A percentile compares a stretch with the other conserved stretches of the same genome.
phyloP scores from a whole-genome alignment of 2,329 filamentous ascomycete species.

The Colletotrichum sublineola region DNA sequence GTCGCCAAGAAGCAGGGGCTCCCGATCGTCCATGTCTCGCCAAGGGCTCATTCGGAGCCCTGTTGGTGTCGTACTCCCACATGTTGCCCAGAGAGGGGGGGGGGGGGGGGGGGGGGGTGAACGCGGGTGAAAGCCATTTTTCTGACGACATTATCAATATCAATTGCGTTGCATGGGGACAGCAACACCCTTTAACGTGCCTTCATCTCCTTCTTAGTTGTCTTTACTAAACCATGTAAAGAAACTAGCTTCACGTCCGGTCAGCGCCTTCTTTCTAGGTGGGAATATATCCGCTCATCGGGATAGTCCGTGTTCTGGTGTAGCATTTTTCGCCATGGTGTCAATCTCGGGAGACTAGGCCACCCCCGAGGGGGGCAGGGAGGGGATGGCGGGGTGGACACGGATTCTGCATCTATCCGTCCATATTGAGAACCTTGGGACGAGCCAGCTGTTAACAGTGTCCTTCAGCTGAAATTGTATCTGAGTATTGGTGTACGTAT shows the following conservation, averaged over 20 bases:
- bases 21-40: constrained; percentile 40
- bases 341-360: constrained; percentile 2
- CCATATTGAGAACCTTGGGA: not conserved
- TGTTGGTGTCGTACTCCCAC: constrained; percentile 33
- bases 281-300: not conserved
- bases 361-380: not conserved
- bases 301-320: constrained; percentile 13
- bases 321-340: not conserved
- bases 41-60: constrained; percentile 33
- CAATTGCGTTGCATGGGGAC: constrained; percentile 18
- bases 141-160: constrained; percentile 37
- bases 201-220: not conserved
- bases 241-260: not conserved
- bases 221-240: too few species aligned
- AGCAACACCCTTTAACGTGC: constrained; percentile 2
- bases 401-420: not conserved
- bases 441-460: constrained; percentile 19
- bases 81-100: constrained; percentile 26
- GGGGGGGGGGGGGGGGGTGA: not conserved
- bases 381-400: constrained; percentile 11
- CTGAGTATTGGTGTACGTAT: constrained; percentile 6
- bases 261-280: not conserved
- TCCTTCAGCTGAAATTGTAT: not conserved
- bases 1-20: constrained; percentile 41
- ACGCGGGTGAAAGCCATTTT: constrained; percentile 16